A percentile compares a stretch with the other conserved stretches of the same genome.
These are phyloP conservation scores for Phytophthora sansomeana DNA, from an alignment of 352 stramenopile genomes.

Conservation along the genomic window DNA sequence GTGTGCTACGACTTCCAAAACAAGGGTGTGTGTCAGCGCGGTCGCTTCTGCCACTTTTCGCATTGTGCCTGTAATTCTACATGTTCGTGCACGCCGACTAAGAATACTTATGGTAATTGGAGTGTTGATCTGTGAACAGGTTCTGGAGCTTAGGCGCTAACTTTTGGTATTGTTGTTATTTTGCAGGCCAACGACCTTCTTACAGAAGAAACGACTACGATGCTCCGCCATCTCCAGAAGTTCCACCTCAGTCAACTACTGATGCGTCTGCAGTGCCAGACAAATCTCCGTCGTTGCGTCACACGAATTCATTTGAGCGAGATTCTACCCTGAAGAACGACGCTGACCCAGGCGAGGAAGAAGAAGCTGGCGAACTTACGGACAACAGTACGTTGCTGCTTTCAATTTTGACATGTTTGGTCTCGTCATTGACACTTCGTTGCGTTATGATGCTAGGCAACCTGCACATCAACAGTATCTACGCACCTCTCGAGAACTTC, in stretches of 20 bases:
- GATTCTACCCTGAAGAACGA: slow-evolving; percentile 51
- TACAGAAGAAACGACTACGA: slow-evolving; percentile 87
- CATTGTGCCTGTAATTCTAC: slow-evolving; percentile 90
- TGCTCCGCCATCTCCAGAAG: slow-evolving; percentile 71
- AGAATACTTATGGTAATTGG: slow-evolving; percentile 86
- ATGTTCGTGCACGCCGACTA: slow-evolving; percentile 79
- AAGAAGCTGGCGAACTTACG: slow-evolving; percentile 74
- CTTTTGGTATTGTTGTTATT: slow-evolving; percentile 10
- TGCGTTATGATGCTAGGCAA: slow-evolving; percentile 44
- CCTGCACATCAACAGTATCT: slow-evolving; percentile 72
- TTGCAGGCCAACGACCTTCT: slow-evolving; percentile 75
- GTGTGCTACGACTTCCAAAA: slow-evolving; percentile 93
- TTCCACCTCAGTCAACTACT: slow-evolving; percentile 24
- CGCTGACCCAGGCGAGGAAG: slow-evolving; percentile 48
- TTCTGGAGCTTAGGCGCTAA: slow-evolving; percentile 19
- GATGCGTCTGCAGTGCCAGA: slow-evolving; percentile 49
- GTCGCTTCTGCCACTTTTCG: slow-evolving; percentile 87
- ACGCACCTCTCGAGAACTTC: slow-evolving; percentile 78
- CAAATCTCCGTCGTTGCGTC: slow-evolving; percentile 48
- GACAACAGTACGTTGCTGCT: slow-evolving; percentile 56
- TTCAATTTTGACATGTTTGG: background rate
- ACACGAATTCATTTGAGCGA: slow-evolving; percentile 56
- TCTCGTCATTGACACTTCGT: slow-evolving; percentile 3
- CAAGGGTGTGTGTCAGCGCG: slow-evolving; percentile 86
- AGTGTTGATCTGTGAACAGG: background rate